Evolutionary conservation across 2,329 filamentous ascomycete species (phyloP).

Genomic region (Colletotrichum tropicicola): DNA sequence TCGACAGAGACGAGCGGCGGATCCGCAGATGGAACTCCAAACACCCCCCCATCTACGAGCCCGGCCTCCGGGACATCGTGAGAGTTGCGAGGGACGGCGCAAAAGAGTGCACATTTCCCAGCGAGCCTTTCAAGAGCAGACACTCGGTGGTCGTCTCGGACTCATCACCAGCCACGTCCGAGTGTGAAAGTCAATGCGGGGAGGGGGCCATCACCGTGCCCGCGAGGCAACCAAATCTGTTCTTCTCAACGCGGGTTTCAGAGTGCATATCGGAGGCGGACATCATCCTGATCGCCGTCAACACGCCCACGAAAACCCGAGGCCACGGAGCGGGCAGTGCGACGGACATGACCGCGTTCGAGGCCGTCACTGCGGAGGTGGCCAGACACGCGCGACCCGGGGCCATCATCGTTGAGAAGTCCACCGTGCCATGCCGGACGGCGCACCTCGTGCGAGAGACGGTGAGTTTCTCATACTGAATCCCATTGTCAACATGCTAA

Average conservation of each 20-base stretch:
- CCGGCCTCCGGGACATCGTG: slow-evolving; percentile 74
- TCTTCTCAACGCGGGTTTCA: slow-evolving; percentile 77
- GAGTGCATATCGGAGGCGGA: slow-evolving; percentile 72
- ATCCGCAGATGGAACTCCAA: slow-evolving; percentile 79
- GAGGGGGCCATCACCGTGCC: slow-evolving; percentile 42
- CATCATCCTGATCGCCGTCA: slow-evolving; percentile 78
- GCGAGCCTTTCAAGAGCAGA: slow-evolving; percentile 41
- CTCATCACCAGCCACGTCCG: slow-evolving; percentile 41
- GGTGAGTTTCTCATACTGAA: no score
- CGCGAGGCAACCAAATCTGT: slow-evolving; percentile 70
- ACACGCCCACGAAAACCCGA: slow-evolving; percentile 79
- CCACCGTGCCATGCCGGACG: slow-evolving; percentile 80
- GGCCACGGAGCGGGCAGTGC: slow-evolving; percentile 76
- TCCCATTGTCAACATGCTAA: background rate
- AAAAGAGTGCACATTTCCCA: slow-evolving; percentile 50
- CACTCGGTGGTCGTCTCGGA: slow-evolving; percentile 33
- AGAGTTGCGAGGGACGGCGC: slow-evolving; percentile 68
- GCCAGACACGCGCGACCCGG: slow-evolving; percentile 72
- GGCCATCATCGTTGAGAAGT: slow-evolving; percentile 83
- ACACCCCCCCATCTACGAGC: slow-evolving; percentile 80
- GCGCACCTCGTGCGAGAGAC: slow-evolving; percentile 75
- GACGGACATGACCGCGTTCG: slow-evolving; percentile 77
- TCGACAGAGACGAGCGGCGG: slow-evolving; percentile 72
- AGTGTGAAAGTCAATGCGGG: slow-evolving; percentile 40
- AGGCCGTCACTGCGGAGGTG: slow-evolving; percentile 73